These are phyloP conservation scores for Microbotryomycetes sp. DNA, from an alignment of 1,284 basidiomycete species.

Conservation along the genomic window DNA sequence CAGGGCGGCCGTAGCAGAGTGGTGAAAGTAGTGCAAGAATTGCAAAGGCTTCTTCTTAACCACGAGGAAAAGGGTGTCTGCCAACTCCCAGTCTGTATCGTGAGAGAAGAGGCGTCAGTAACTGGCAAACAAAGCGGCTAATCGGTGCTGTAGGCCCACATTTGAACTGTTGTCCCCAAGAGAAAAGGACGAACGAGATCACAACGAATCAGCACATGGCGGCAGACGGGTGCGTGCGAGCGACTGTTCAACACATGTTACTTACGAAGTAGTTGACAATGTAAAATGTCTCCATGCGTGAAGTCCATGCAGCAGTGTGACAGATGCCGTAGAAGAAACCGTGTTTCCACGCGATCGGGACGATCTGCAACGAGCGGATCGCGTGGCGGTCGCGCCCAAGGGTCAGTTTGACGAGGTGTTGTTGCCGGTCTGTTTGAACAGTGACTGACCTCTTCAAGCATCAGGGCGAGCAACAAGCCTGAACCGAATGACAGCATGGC, in stretches of 20 bases:
- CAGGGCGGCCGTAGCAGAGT: slow-evolving; percentile 92
- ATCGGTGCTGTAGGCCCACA: slow-evolving; percentile 2
- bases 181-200: background rate
- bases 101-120: background rate
- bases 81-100: slow-evolving; percentile 58
- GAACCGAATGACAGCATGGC: slow-evolving; percentile 77
- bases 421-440: background rate
- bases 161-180: slow-evolving; percentile 21
- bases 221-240: background rate
- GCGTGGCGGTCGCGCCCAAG: background rate
- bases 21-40: slow-evolving; percentile 98
- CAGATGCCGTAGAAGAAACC: slow-evolving; percentile 76
- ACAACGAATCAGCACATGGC: background rate
- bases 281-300: slow-evolving; percentile 59
- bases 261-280: slow-evolving; percentile 99
- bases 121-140: background rate
- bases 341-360: slow-evolving; percentile 64
- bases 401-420: background rate
- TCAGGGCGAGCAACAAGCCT: slow-evolving; percentile 69
- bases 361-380: slow-evolving; percentile 41
- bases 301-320: slow-evolving; percentile 69
- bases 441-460: slow-evolving; percentile 74
- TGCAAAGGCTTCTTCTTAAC: slow-evolving; percentile 94
- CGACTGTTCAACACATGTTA: slow-evolving; percentile 54
- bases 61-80: slow-evolving; percentile 96